A percentile compares a stretch with the other conserved stretches of the same genome.
Evolutionary conservation across 148 eudicot genomes (phyloP).

Genomic region (Amaranthus cruentus): DNA sequence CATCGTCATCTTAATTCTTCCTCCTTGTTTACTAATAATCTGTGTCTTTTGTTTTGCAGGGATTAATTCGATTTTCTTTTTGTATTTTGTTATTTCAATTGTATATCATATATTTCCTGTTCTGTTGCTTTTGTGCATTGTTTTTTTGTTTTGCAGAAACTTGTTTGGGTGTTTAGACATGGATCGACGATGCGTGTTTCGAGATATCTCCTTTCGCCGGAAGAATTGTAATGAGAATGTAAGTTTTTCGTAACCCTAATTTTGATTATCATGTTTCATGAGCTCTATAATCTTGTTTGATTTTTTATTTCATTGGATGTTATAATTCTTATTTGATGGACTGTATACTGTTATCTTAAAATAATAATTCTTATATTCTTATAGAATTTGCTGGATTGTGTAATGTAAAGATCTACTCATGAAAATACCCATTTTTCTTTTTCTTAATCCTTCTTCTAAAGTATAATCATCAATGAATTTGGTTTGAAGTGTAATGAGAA

Average conservation of each 20-base stretch:
- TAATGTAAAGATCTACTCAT: too few species aligned
- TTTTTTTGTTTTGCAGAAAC: neutral
- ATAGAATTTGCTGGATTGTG: too few species aligned
- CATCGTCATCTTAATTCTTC: neutral
- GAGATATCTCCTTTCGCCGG: slow-evolving; percentile 52
- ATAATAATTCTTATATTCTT: too few species aligned
- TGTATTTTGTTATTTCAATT: neutral
- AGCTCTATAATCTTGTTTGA: too few species aligned
- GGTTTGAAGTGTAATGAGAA: too few species aligned
- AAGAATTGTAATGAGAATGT: slow-evolving; percentile 69
- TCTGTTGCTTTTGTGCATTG: slow-evolving; percentile 11
- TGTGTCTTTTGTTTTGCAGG: neutral
- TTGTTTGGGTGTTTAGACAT: slow-evolving; percentile 12
- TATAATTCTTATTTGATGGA: too few species aligned
- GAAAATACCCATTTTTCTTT: too few species aligned
- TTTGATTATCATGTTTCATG: neutral
- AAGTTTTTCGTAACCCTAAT: slow-evolving; percentile 5
- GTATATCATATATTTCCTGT: neutral
- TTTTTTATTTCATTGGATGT: too few species aligned
- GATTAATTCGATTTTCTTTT: neutral
- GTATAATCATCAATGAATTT: too few species aligned
- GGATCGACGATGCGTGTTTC: slow-evolving; percentile 28
- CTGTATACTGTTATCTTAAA: too few species aligned
- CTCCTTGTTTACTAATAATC: neutral
- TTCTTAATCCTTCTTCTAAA: too few species aligned